Base-by-base conservation (phyloP, 345 rosid species). In the Bruguiera sexangula region DNA sequence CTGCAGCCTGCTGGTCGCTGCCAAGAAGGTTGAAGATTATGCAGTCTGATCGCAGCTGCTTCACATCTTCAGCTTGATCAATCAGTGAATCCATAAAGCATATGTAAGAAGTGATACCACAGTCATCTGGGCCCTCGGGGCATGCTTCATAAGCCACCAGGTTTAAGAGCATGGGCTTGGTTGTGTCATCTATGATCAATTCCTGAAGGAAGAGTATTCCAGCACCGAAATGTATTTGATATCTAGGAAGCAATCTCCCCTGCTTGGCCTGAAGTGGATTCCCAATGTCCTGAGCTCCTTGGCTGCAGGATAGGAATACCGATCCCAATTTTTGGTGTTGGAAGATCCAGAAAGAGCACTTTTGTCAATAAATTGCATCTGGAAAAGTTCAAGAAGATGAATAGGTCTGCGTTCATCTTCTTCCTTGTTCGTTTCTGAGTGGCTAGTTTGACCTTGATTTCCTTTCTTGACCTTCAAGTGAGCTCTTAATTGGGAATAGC, bases 71-170 rank as follows among this genome's bases (percentile, higher is more conserved):
- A 4, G 73, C 37, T 11, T 46, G 21, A 39, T 70, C 70, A 10
- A 74, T 78, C 18, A 74, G 63, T 8, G 81, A 67, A 59, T 67
- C 78, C 62, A 77, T 7, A 21, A 68, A 51, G 46, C 59, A 72
- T 1, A 70, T 6, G 10, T 60, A 76, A 3, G 80, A 77, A 31
- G 70, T 58, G 37, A 77, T 36, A 15, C 1, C 56, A 16, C 57
- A 65, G 6, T 66, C 51, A 13, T 79, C 62, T 1, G 22, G 0
- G 7, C 21, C 36, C 26, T 65, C 65, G 5, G 55, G 72, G 56
- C 62, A 65, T 64, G 62, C 54, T 50, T 71, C 79, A 18, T 71
- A 68, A 26, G 77, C 79, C 29, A 62, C 53, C 71, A 79, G 48
- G 69, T 79, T 79, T 21, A 68, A 50, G 11, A 80, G 67, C 48